These are phyloP conservation scores for Wickerhamomyces xylosicus DNA, from an alignment of 805 yeast species.

Conservation along the genomic window DNA sequence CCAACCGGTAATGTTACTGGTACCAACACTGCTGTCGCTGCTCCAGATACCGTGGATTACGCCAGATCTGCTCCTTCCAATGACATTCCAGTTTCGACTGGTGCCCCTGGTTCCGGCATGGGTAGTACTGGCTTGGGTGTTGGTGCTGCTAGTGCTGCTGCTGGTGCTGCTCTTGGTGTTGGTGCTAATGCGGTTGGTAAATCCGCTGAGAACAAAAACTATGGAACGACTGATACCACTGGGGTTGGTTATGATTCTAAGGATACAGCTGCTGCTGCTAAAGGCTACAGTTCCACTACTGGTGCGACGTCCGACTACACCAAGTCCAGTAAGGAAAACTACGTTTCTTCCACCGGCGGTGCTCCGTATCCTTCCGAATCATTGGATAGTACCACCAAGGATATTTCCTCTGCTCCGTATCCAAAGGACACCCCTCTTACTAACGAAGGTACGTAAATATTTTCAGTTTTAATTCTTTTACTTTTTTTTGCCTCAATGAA, in stretches of 20 bases:
- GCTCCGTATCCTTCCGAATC: too few species aligned
- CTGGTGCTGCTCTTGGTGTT: background rate
- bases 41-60: constrained; percentile 2
- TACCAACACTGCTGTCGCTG: constrained; percentile 1
- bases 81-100: constrained; percentile 1
- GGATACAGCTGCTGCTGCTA: constrained; percentile 4
- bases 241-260: background rate
- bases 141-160: constrained; percentile 9
- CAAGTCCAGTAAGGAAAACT: background rate
- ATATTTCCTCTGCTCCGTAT: background rate
- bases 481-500: too few species aligned
- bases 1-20: constrained; percentile 2
- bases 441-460: too few species aligned
- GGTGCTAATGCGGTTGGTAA: background rate
- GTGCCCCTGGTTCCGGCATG: constrained; percentile 1
- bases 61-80: constrained; percentile 2
- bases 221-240: background rate
- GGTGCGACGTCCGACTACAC: constrained; percentile 1
- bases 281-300: constrained; percentile 2
- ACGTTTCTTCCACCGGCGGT: too few species aligned
- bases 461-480: too few species aligned
- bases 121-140: constrained; percentile 4
- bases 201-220: background rate
- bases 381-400: background rate
- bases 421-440: too few species aligned